These are phyloP conservation scores for Coemansia sp. DNA, from an alignment of 192 early-diverging fungal genomes.

Conservation along the genomic window DNA sequence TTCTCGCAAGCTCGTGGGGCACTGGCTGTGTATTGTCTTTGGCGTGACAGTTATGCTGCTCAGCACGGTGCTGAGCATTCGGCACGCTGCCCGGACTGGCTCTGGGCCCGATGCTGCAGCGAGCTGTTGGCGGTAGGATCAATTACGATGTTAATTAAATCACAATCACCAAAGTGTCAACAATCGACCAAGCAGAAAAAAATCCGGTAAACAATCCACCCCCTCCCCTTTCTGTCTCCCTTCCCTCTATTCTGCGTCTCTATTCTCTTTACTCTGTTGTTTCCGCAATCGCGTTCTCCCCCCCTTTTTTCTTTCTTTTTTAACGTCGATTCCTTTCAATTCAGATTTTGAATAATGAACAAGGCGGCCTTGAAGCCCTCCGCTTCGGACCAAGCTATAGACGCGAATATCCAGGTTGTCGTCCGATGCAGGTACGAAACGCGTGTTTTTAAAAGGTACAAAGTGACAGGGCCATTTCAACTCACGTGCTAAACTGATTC, in stretches of 20 bases:
- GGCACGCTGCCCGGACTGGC: conserved; percentile 11
- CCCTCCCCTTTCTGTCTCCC: neutral
- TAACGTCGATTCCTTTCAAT: neutral
- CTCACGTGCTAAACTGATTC: neutral
- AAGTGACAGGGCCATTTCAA: neutral
- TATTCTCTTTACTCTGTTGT: neutral
- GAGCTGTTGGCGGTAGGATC: conserved; percentile 24
- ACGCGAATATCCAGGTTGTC: conserved; percentile 78
- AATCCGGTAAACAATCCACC: conserved; percentile 6
- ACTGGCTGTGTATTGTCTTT: conserved; percentile 72
- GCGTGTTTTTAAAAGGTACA: neutral
- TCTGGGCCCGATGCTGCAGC: neutral
- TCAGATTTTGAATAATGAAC: conserved; percentile 2
- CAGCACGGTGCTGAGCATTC: conserved; percentile 39
- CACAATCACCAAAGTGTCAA: conserved; percentile 7
- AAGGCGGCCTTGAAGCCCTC: conserved; percentile 11
- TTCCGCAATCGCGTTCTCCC: neutral
- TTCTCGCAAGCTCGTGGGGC: conserved; percentile 60
- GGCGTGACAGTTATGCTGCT: conserved; percentile 53
- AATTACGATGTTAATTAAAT: neutral
- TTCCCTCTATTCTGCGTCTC: conserved; percentile 15
- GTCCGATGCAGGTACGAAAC: conserved; percentile 68
- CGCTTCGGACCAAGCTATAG: conserved; percentile 50
- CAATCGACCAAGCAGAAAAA: neutral
- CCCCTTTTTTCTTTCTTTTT: neutral